Conservation (phyloP, 2,329 filamentous ascomycete genomes). For the Arthrobotrys megalospora region DNA sequence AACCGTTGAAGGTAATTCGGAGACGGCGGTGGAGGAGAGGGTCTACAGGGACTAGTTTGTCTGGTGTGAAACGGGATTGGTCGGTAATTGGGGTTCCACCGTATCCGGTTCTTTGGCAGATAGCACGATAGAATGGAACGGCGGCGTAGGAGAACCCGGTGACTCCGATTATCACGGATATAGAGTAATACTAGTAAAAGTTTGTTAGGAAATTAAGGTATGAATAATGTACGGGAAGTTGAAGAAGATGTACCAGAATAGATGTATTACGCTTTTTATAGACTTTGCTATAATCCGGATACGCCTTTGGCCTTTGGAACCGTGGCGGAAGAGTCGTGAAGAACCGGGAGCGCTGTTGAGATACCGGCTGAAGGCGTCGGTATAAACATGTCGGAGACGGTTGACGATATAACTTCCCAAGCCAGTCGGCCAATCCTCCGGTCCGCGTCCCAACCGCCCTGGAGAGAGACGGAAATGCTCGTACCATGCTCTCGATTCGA, state of each 20-base stretch:
- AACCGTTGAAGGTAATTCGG: constrained; percentile 95
- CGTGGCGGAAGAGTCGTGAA: constrained; percentile 45
- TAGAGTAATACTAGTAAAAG: constrained; percentile 72
- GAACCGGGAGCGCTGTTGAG: constrained; percentile 34
- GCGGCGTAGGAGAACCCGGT: constrained; percentile 86
- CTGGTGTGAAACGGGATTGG: constrained; percentile 77
- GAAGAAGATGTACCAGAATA: constrained; percentile 41
- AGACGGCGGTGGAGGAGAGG: constrained; percentile 75
- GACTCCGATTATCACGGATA: constrained; percentile 84
- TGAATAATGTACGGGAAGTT: not conserved
- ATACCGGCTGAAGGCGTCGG: constrained; percentile 25
- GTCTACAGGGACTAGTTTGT: constrained; percentile 82
- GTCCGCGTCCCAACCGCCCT: constrained; percentile 27
- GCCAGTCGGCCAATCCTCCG: constrained; percentile 36
- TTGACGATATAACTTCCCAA: constrained; percentile 43
- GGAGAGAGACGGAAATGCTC: constrained; percentile 34
- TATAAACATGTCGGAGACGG: constrained; percentile 46
- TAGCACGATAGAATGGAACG: constrained; percentile 86
- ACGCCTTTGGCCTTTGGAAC: constrained; percentile 23
- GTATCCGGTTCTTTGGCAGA: constrained; percentile 72
- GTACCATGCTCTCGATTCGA: constrained; percentile 51
- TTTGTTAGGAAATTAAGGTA: constrained; percentile 7
- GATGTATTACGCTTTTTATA: constrained; percentile 59
- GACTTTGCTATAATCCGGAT: constrained; percentile 56
- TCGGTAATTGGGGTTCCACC: constrained; percentile 71